A percentile compares a stretch with the other conserved stretches of the same genome.
These are phyloP conservation scores for Aspergillus floridensis DNA, from an alignment of 2,329 filamentous ascomycete species.

Conservation along the genomic window DNA sequence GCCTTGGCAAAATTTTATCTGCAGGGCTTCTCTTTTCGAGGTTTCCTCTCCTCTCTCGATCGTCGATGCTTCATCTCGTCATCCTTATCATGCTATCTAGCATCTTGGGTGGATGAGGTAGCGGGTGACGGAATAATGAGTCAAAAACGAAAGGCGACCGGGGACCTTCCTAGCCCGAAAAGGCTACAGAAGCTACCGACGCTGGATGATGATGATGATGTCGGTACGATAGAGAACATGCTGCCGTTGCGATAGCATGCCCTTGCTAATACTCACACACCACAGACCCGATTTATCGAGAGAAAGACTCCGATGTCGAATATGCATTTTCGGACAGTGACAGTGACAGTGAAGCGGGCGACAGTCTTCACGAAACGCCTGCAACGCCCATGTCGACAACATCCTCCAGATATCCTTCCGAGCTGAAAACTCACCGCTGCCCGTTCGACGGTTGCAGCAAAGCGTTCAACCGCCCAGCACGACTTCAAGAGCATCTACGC, in stretches of 20 bases:
- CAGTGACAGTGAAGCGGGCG: slow-evolving; percentile 28
- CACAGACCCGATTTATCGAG: slow-evolving; percentile 34
- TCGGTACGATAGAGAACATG: slow-evolving; percentile 26
- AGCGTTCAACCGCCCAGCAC: slow-evolving; percentile 81
- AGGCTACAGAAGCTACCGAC: slow-evolving; percentile 30
- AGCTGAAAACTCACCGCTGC: slow-evolving; percentile 74
- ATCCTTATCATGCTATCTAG: slow-evolving; percentile 3
- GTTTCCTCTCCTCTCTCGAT: slow-evolving; percentile 1
- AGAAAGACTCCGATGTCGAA: slow-evolving; percentile 34
- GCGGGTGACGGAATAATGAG: slow-evolving; percentile 28
- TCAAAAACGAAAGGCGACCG: slow-evolving; percentile 35
- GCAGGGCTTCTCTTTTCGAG: not conserved
- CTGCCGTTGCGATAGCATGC: not conserved
- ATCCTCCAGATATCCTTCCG: slow-evolving; percentile 56
- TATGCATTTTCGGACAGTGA: slow-evolving; percentile 31
- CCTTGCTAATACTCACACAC: not conserved
- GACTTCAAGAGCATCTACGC: slow-evolving; percentile 74
- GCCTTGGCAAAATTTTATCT: slow-evolving; percentile 35
- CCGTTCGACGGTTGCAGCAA: slow-evolving; percentile 72
- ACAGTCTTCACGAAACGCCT: slow-evolving; percentile 46
- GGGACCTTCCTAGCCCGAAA: slow-evolving; percentile 29
- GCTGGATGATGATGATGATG: slow-evolving; percentile 25
- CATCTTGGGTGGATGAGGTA: not conserved
- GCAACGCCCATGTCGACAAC: slow-evolving; percentile 53
- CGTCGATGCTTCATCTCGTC: not conserved